Evolutionary conservation across 345 rosid genomes (phyloP).

Genomic region (Erodium maritimum): DNA sequence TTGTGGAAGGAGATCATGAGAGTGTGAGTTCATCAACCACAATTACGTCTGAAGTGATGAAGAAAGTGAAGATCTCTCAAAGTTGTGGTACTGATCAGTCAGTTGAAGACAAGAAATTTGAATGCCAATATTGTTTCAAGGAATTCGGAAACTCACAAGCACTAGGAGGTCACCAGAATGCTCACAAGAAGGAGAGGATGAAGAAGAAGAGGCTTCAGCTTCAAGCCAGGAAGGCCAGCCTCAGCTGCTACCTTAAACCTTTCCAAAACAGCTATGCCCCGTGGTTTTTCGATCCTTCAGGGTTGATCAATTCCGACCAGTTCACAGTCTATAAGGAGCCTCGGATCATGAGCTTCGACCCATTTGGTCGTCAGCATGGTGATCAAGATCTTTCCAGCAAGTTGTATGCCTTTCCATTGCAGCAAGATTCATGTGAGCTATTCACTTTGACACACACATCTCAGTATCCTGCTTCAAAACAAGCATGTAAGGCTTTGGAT

Average conservation of each 20-base stretch:
- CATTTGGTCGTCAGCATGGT: constrained; percentile 6
- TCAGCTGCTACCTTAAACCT: constrained; percentile 54
- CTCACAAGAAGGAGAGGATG: constrained; percentile 92
- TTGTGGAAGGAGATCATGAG: constrained; percentile 37
- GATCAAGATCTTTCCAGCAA: background rate
- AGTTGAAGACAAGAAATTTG: constrained; percentile 39
- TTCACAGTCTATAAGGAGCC: constrained; percentile 37
- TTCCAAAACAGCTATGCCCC: constrained; percentile 24
- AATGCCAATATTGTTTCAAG: constrained; percentile 83
- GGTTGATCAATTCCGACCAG: constrained; percentile 8
- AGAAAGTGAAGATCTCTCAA: constrained; percentile 6
- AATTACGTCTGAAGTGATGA: constrained; percentile 15
- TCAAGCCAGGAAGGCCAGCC: constrained; percentile 72
- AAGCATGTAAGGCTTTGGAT: constrained; percentile 48
- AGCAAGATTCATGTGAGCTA: constrained; percentile 7
- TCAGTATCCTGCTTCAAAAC: constrained; percentile 30
- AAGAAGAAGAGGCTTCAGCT: constrained; percentile 84
- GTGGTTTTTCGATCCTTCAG: constrained; percentile 34
- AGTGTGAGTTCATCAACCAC: constrained; percentile 57
- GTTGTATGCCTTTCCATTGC: constrained; percentile 8
- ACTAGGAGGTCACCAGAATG: constrained; percentile 96
- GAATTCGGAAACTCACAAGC: constrained; percentile 94
- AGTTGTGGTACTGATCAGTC: background rate
- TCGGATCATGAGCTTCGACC: constrained; percentile 49
- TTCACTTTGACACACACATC: constrained; percentile 25